Percentiles rank a stretch among this genome's conserved stretches.
phyloP scores from a whole-genome alignment of 768 basidiomycete genomes.

The Hygrophorus russula region DNA sequence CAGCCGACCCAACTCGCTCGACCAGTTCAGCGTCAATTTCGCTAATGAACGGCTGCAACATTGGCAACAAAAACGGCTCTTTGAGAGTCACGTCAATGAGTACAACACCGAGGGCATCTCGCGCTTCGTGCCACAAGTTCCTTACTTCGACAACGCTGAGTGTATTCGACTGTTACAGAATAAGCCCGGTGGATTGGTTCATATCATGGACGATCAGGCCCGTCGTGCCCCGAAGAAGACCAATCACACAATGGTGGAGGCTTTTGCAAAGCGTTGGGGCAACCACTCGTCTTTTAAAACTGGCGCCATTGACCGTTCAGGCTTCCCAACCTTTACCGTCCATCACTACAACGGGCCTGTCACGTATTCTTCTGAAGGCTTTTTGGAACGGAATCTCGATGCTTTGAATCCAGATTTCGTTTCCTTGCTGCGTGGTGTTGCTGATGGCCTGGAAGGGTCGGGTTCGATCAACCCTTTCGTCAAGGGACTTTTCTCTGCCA shows the following conservation, averaged over 20 bases:
- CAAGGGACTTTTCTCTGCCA: conserved; percentile 77
- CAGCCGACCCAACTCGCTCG: conserved; percentile 81
- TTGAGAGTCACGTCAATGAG: conserved; percentile 74
- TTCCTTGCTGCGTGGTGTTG: conserved; percentile 64
- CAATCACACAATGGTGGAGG: conserved; percentile 89
- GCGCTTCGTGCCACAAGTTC: conserved; percentile 52
- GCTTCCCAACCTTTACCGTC: conserved; percentile 81
- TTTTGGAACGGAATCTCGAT: conserved; percentile 83
- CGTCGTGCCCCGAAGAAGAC: conserved; percentile 81
- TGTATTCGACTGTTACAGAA: conserved; percentile 81
- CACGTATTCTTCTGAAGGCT: conserved; percentile 83
- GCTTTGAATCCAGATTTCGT: conserved; percentile 91
- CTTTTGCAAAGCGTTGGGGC: conserved; percentile 88
- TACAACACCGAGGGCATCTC: conserved; percentile 77
- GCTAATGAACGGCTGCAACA: conserved; percentile 87
- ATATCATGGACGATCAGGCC: conserved; percentile 97
- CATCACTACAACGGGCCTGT: conserved; percentile 89
- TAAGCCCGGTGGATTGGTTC: conserved; percentile 81
- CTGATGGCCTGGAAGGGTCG: conserved; percentile 48
- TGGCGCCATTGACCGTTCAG: conserved; percentile 61
- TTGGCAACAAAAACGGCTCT: conserved; percentile 70
- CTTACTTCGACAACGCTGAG: conserved; percentile 88
- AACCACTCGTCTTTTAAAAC: conserved; percentile 89
- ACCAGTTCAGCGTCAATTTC: conserved; percentile 95
- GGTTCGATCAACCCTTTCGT: conserved; percentile 90